A percentile compares a stretch with the other conserved stretches of the same genome.
phyloP scores from a whole-genome alignment of 2,329 filamentous ascomycete genomes.

The Tolypocladium tundrense region DNA sequence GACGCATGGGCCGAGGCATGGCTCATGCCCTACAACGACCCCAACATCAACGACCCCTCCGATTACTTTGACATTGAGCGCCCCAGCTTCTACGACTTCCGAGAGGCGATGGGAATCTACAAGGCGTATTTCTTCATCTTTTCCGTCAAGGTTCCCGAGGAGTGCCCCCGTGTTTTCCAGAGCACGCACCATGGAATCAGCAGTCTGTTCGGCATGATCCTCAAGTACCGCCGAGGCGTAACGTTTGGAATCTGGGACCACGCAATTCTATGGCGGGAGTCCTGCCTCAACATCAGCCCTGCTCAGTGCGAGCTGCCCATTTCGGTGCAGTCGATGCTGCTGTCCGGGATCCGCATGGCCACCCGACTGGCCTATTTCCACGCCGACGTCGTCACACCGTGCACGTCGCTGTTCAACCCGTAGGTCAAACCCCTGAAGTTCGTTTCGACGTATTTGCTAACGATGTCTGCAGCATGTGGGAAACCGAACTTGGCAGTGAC shows the following conservation, averaged over 20 bases:
- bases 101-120: conserved; percentile 23
- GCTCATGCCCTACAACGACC: conserved; percentile 32
- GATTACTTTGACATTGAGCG: conserved; percentile 22
- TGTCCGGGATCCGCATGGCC: conserved; percentile 35
- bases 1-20: conserved; percentile 38
- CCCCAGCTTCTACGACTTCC: conserved; percentile 23
- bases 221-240: conserved; percentile 49
- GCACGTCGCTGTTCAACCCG: conserved; percentile 52
- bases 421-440: background rate
- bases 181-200: conserved; percentile 53
- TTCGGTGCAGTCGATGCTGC: conserved; percentile 35
- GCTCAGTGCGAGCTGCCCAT: conserved; percentile 37
- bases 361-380: conserved; percentile 36
- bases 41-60: conserved; percentile 20
- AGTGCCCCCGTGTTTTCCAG: conserved; percentile 50
- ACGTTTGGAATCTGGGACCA: conserved; percentile 56
- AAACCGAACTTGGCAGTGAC: conserved; percentile 49
- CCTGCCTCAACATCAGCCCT: conserved; percentile 36
- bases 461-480: conserved; percentile 35
- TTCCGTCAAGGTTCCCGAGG: conserved; percentile 45
- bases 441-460: background rate
- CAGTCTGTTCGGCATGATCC: conserved; percentile 50
- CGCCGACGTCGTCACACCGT: conserved; percentile 49
- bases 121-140: conserved; percentile 44
- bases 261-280: conserved; percentile 51